phyloP scores from a whole-genome alignment of 148 eudicot species.

The Rhododendron griersonianum region DNA sequence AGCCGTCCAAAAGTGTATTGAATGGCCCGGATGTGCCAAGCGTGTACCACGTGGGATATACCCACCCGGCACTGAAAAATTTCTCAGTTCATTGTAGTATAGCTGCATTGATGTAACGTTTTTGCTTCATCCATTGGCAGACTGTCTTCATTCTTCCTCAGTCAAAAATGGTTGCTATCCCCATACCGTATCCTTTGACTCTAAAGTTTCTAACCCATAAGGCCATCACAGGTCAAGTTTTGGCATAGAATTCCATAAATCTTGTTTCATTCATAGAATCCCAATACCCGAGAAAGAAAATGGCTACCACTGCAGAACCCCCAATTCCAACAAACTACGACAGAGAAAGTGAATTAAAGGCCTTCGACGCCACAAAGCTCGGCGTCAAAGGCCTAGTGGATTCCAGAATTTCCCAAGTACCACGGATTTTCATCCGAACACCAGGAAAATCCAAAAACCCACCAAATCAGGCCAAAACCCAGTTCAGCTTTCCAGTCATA shows the following conservation, averaged over 20 bases:
- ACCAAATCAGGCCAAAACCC: not conserved
- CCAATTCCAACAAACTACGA: not conserved
- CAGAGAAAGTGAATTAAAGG: not conserved
- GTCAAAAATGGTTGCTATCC: not conserved
- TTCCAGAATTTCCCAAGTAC: not conserved
- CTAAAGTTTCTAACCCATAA: not conserved
- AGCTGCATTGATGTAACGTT: too few species aligned
- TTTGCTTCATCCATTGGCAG: slow-evolving; percentile 3
- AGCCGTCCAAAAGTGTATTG: too few species aligned
- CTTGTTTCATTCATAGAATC: not conserved
- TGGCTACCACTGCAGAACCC: not conserved
- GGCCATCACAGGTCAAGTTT: too few species aligned
- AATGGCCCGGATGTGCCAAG: too few species aligned
- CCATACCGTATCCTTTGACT: not conserved
- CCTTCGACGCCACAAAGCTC: not conserved
- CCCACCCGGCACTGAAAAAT: too few species aligned
- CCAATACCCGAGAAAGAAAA: not conserved
- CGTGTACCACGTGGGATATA: too few species aligned
- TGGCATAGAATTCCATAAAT: not conserved
- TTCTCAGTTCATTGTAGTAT: too few species aligned
- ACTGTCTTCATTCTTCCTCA: not conserved
- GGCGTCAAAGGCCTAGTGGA: not conserved
- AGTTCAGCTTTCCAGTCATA: not conserved
- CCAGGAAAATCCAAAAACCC: not conserved
- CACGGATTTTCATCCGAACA: not conserved